These are phyloP conservation scores for Agastache rugosa DNA, from an alignment of 257 asterid genomes.

Conservation along the genomic window DNA sequence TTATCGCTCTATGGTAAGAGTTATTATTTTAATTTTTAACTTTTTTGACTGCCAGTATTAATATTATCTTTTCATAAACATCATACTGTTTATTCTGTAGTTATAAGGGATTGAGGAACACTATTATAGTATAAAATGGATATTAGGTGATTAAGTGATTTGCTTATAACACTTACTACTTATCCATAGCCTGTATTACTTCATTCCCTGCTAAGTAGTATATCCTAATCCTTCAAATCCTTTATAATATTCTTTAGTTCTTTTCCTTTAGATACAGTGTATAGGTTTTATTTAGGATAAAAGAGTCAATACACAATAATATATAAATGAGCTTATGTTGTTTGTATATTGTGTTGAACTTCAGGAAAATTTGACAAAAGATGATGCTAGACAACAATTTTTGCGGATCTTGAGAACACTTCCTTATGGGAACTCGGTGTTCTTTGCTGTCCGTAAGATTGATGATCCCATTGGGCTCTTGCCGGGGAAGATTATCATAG, in stretches of 20 bases:
- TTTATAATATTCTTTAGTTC: background rate
- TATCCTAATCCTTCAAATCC: background rate
- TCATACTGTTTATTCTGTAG: conserved; percentile 20
- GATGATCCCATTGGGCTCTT: conserved; percentile 99
- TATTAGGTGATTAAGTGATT: background rate
- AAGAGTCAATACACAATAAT: background rate
- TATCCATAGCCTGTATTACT: background rate
- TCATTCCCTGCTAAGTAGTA: background rate
- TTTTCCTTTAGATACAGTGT: conserved; percentile 11
- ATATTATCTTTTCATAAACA: conserved; percentile 9
- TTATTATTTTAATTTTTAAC: background rate
- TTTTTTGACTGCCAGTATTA: background rate
- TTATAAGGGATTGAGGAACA: background rate
- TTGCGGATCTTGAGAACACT: conserved; percentile 89
- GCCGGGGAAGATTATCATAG: conserved; percentile 89
- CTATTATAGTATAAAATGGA: background rate
- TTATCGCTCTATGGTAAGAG: conserved; percentile 83
- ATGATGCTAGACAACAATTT: conserved; percentile 96
- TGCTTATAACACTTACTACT: conserved; percentile 8
- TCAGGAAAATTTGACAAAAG: conserved; percentile 92
- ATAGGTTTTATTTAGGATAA: background rate
- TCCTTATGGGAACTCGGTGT: conserved; percentile 99
- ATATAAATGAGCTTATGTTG: conserved; percentile 1
- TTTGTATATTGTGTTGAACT: conserved; percentile 31
- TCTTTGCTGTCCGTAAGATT: conserved; percentile 95